Percentiles rank a stretch among this genome's conserved stretches.
Conservation (phyloP, 2,329 filamentous ascomycete genomes). For the Sarocladium brachiariae region DNA sequence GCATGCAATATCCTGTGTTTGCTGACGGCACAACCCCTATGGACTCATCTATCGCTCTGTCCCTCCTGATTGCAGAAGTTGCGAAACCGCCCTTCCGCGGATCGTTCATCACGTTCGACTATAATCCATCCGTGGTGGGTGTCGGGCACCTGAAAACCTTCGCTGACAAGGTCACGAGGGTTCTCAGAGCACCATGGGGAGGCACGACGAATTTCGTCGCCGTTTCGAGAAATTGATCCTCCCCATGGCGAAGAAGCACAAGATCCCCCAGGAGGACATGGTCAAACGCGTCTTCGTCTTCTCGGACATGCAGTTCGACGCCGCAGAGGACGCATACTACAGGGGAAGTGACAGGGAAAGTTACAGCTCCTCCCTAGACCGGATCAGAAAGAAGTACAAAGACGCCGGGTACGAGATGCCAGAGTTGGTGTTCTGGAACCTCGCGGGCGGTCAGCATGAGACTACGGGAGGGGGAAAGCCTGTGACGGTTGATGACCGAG, state of each 20-base stretch:
- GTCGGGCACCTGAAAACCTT: conserved; percentile 33
- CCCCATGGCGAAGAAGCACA: conserved; percentile 42
- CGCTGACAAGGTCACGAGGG: conserved; percentile 30
- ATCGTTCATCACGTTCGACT: conserved; percentile 48
- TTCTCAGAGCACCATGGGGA: conserved; percentile 29
- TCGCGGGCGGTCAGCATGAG: conserved; percentile 34
- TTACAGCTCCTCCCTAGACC: conserved; percentile 42
- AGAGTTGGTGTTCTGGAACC: conserved; percentile 54
- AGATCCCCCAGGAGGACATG: conserved; percentile 49
- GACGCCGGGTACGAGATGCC: conserved; percentile 50
- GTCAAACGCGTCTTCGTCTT: conserved; percentile 56
- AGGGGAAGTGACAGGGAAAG: not conserved
- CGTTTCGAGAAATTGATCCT: conserved; percentile 49
- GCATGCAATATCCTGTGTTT: conserved; percentile 36
- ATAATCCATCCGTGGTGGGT: conserved; percentile 30
- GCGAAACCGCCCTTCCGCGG: conserved; percentile 46
- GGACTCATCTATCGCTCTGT: conserved; percentile 48
- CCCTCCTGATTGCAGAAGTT: conserved; percentile 47
- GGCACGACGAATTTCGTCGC: conserved; percentile 45
- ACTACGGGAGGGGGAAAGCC: conserved; percentile 34
- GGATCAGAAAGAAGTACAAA: conserved; percentile 37
- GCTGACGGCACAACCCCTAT: conserved; percentile 41
- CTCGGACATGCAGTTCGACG: conserved; percentile 54
- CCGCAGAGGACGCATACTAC: conserved; percentile 18
- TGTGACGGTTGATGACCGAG: conserved; percentile 34